Conservation (phyloP, 192 early-diverging fungal species). For the Coemansia sp. region DNA sequence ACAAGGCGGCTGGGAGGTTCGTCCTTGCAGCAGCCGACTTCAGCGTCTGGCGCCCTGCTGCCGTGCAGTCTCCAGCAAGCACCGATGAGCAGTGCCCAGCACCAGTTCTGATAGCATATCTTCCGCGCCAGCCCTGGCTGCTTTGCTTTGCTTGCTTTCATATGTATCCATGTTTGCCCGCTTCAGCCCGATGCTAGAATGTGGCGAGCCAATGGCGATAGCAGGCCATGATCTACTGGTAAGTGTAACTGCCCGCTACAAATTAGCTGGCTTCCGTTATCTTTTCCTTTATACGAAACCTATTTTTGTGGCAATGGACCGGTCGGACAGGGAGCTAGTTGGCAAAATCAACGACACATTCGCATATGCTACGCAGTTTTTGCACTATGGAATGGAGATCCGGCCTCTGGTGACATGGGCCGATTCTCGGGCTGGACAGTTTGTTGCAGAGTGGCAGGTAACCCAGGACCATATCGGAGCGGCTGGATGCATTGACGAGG, state of each 20-base stretch:
- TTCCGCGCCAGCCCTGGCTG: background rate
- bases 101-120: slow-evolving; percentile 12
- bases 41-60: background rate
- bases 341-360: slow-evolving; percentile 9
- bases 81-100: background rate
- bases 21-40: slow-evolving; percentile 5
- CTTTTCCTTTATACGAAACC: background rate
- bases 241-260: no score
- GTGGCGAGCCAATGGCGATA: no score
- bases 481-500: slow-evolving; percentile 35
- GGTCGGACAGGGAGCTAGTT: slow-evolving; percentile 11
- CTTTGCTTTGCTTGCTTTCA: background rate
- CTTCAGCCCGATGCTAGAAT: no score
- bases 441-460: slow-evolving; percentile 38
- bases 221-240: no score
- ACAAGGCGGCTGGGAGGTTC: slow-evolving; percentile 11
- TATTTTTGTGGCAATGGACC: slow-evolving; percentile 7
- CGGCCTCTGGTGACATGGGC: slow-evolving; percentile 20
- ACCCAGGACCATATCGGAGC: slow-evolving; percentile 22
- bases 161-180: no score
- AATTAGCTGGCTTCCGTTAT: background rate
- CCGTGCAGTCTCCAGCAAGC: background rate
- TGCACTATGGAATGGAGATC: slow-evolving; percentile 36
- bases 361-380: slow-evolving; percentile 3
- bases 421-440: slow-evolving; percentile 8